A percentile compares a stretch with the other conserved stretches of the same genome.
Conservation (phyloP, 495 filamentous ascomycete genomes). For the Trypethelium eluteriae region DNA sequence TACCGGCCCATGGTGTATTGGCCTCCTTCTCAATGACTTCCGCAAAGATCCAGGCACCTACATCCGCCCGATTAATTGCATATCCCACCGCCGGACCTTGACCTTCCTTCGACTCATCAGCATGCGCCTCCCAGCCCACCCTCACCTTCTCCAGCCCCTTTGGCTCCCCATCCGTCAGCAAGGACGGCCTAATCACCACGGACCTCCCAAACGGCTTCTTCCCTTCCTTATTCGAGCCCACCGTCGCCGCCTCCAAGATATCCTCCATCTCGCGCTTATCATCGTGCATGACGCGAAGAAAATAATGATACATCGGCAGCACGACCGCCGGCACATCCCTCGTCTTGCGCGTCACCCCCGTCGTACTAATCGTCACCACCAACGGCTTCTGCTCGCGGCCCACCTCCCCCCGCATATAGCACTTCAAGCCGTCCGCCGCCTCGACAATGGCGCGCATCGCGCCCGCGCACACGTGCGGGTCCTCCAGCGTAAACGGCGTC, state of each 20-base stretch:
- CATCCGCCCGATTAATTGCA: conserved; percentile 28
- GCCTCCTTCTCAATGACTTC: conserved; percentile 21
- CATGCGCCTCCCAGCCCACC: conserved; percentile 18
- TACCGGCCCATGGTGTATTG: conserved; percentile 13
- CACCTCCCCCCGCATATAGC: neutral
- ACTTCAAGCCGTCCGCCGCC: neutral
- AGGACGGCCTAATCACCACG: conserved; percentile 15
- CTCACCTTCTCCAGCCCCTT: conserved; percentile 26
- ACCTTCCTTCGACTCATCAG: neutral
- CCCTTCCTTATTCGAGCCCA: conserved; percentile 35
- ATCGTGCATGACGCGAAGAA: conserved; percentile 45
- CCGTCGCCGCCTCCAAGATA: conserved; percentile 33
- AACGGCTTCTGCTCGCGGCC: conserved; percentile 33
- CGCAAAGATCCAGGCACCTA: conserved; percentile 32
- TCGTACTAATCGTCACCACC: conserved; percentile 47
- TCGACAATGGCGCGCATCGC: neutral
- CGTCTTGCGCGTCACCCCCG: conserved; percentile 41
- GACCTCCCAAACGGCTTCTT: conserved; percentile 4
- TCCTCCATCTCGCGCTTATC: conserved; percentile 59
- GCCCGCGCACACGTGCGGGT: conserved; percentile 20
- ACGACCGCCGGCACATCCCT: conserved; percentile 49
- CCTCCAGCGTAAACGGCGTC: conserved; percentile 23
- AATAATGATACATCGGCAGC: conserved; percentile 44
- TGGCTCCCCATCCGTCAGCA: conserved; percentile 25
- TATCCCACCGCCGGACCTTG: conserved; percentile 29